Conservation (phyloP, 2,329 filamentous ascomycete genomes). For the Claviceps sorghi region DNA sequence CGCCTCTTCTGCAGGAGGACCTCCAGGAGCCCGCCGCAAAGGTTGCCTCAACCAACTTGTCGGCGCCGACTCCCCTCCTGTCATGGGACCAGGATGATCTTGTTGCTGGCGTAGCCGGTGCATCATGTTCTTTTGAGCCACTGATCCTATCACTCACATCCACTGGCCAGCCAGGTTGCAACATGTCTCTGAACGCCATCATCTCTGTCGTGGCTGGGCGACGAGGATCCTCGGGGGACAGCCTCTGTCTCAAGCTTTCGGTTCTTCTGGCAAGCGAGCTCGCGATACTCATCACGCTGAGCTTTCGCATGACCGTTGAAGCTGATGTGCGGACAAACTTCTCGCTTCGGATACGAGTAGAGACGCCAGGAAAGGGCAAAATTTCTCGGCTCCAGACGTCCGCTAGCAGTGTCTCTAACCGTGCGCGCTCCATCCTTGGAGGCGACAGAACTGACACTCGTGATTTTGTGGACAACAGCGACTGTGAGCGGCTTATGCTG, state of each 20-base stretch:
- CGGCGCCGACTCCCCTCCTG: neutral
- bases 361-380: conserved; percentile 74
- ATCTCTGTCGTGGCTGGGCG: neutral
- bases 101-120: neutral
- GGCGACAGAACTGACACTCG: conserved; percentile 58
- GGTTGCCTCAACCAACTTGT: neutral
- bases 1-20: conserved; percentile 2
- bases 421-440: conserved; percentile 57
- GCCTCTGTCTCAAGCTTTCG: conserved; percentile 29
- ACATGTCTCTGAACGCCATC: neutral
- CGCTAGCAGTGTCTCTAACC: conserved; percentile 56
- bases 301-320: conserved; percentile 73
- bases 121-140: neutral
- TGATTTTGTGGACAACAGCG: conserved; percentile 54
- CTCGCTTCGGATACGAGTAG: conserved; percentile 47
- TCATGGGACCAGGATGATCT: conserved; percentile 1
- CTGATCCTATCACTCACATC: neutral
- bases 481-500: conserved; percentile 64
- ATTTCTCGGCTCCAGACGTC: conserved; percentile 76
- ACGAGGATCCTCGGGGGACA: conserved; percentile 4
- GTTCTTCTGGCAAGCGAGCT: conserved; percentile 63
- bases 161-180: neutral
- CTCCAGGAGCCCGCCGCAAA: conserved; percentile 1
- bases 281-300: conserved; percentile 69
- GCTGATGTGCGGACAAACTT: conserved; percentile 64